Conservation (phyloP, 2,329 filamentous ascomycete genomes). For the Achaetomium macrosporum region DNA sequence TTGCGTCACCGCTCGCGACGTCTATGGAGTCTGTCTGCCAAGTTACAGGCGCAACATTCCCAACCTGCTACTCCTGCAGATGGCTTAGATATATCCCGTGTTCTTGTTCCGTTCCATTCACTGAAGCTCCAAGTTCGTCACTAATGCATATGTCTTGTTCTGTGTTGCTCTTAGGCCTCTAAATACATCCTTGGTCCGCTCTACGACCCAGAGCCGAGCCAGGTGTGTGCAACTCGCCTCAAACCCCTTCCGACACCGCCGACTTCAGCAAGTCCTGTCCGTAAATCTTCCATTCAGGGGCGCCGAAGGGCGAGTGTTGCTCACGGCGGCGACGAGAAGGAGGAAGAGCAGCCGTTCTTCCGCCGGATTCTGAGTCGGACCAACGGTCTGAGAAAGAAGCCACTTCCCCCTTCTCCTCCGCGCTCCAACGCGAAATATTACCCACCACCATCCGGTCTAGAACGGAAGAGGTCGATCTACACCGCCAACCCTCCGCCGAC, state of each 20-base stretch:
- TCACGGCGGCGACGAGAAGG: slow-evolving; percentile 13
- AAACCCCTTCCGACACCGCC: slow-evolving; percentile 39
- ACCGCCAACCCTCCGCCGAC: slow-evolving; percentile 23
- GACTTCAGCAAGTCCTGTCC: slow-evolving; percentile 39
- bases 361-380: slow-evolving; percentile 20
- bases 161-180: slow-evolving; percentile 46
- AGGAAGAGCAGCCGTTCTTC: slow-evolving; percentile 16
- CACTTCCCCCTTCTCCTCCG: slow-evolving; percentile 13
- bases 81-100: not conserved
- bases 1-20: slow-evolving; percentile 15
- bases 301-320: slow-evolving; percentile 6
- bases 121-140: not conserved
- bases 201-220: slow-evolving; percentile 59
- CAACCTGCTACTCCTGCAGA: not conserved
- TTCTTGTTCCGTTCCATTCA: not conserved
- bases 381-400: slow-evolving; percentile 18
- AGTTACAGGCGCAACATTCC: slow-evolving; percentile 6
- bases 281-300: not conserved
- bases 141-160: not conserved
- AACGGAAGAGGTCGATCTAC: slow-evolving; percentile 20
- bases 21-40: slow-evolving; percentile 3
- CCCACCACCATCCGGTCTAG: slow-evolving; percentile 16
- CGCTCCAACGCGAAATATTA: not conserved
- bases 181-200: slow-evolving; percentile 66
- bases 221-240: slow-evolving; percentile 44